A percentile compares a stretch with the other conserved stretches of the same genome.
Evolutionary conservation across 2,329 filamentous ascomycete species (phyloP).

Genomic region (Fusarium sororula): DNA sequence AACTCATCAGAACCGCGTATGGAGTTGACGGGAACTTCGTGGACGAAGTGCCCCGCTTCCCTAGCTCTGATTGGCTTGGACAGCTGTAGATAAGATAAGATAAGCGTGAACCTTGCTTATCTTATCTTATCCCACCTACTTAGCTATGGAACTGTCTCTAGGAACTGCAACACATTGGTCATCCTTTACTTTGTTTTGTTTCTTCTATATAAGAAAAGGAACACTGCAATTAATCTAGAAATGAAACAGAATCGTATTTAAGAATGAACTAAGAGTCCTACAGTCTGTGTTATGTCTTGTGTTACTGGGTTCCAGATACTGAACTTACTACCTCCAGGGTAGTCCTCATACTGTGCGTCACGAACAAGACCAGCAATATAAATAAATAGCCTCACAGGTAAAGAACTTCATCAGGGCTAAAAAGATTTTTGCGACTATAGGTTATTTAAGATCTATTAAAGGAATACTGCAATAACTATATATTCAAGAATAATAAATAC

Average conservation of each 20-base stretch:
- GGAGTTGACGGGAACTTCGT: background rate
- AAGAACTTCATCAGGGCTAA: background rate
- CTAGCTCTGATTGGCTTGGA: background rate
- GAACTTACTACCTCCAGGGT: background rate
- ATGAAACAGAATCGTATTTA: too few relatives aligned
- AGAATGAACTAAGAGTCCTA: too few relatives aligned
- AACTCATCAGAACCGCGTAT: rapidly evolving
- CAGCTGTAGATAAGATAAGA: rapidly evolving
- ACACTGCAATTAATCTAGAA: too few relatives aligned
- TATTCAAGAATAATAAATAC: background rate
- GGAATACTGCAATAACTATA: rapidly evolving
- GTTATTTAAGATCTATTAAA: too few relatives aligned
- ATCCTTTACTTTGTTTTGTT: too few relatives aligned
- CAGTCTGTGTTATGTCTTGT: too few relatives aligned
- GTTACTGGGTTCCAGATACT: background rate
- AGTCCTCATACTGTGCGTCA: background rate
- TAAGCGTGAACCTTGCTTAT: background rate
- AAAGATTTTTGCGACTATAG: too few relatives aligned
- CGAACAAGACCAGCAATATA: background rate
- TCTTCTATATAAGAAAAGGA: too few relatives aligned
- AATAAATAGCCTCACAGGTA: rapidly evolving
- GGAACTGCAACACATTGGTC: too few relatives aligned
- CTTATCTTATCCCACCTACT: background rate
- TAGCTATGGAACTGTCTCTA: too few relatives aligned
- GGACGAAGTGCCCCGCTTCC: background rate